Percentiles rank a stretch among this genome's conserved stretches.
Evolutionary conservation across 208 protist genomes (phyloP).

Genomic region (Leptomonas seymouri): DNA sequence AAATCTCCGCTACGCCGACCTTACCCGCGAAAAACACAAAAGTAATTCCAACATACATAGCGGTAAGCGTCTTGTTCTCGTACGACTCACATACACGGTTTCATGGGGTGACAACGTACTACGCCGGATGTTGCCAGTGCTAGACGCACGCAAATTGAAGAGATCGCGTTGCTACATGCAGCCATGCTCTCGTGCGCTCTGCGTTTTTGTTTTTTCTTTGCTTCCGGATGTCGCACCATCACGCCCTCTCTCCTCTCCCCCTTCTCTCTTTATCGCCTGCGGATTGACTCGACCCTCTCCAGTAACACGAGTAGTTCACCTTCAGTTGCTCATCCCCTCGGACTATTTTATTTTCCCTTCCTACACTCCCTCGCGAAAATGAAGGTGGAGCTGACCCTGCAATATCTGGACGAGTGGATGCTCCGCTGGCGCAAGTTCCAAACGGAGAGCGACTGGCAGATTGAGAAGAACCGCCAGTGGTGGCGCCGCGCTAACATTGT

Average conservation of each 20-base stretch:
- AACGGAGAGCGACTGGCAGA: slow-evolving; percentile 89
- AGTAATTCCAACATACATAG: no score
- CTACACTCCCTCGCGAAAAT: slow-evolving; percentile 29
- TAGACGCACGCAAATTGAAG: no score
- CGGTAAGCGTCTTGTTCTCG: no score
- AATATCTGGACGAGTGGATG: slow-evolving; percentile 93
- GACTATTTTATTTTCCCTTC: slow-evolving; percentile 18
- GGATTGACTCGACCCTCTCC: background rate
- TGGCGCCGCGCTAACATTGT: slow-evolving; percentile 75
- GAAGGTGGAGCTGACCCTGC: slow-evolving; percentile 89
- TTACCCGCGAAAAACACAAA: background rate
- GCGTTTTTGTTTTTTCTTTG: background rate
- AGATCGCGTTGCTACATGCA: no score
- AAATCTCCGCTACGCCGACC: background rate
- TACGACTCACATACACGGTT: no score
- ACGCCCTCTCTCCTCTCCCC: slow-evolving; percentile 7
- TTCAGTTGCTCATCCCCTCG: background rate
- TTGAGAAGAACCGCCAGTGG: slow-evolving; percentile 88
- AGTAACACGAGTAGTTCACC: background rate
- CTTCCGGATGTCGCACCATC: background rate
- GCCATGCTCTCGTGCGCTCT: background rate
- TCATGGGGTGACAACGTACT: no score
- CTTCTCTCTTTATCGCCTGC: slow-evolving; percentile 2
- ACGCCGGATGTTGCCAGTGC: no score
- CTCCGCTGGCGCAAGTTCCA: slow-evolving; percentile 91